Evolutionary conservation across 2,329 filamentous ascomycete genomes (phyloP).

Genomic region (Ceratocystiopsis sp.): DNA sequence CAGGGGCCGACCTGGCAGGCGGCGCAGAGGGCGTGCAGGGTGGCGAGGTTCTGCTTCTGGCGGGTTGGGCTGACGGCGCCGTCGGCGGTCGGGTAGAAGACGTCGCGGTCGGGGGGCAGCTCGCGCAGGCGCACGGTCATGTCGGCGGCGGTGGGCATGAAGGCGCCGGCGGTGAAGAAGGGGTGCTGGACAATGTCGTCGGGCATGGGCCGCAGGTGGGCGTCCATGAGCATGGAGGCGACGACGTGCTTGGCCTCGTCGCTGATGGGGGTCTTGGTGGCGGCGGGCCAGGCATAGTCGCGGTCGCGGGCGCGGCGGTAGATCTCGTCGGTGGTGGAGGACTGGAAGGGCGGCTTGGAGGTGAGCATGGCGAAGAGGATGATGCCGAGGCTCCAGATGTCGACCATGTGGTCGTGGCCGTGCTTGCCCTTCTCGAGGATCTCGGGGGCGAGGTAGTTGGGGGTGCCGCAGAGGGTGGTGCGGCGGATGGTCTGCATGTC

Average conservation of each 20-base stretch:
- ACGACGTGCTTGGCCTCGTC: constrained; percentile 64
- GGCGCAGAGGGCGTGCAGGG: constrained; percentile 38
- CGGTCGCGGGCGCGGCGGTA: constrained; percentile 54
- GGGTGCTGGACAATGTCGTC: constrained; percentile 64
- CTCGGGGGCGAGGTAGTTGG: constrained; percentile 95
- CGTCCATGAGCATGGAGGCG: constrained; percentile 56
- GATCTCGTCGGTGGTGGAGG: constrained; percentile 72
- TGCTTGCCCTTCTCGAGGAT: constrained; percentile 88
- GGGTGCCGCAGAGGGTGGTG: constrained; percentile 89
- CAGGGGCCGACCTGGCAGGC: constrained; percentile 43
- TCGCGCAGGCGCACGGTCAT: constrained; percentile 43
- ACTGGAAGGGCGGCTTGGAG: constrained; percentile 92
- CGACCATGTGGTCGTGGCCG: constrained; percentile 93
- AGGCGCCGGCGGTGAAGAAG: constrained; percentile 57
- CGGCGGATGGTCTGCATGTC: constrained; percentile 72
- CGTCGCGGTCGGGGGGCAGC: constrained; percentile 35
- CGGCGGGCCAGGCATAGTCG: constrained; percentile 64
- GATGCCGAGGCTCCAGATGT: constrained; percentile 95
- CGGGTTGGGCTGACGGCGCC: constrained; percentile 6
- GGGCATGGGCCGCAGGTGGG: constrained; percentile 56
- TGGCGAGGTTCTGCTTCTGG: constrained; percentile 30
- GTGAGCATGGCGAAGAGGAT: constrained; percentile 98
- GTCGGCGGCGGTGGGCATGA: constrained; percentile 46
- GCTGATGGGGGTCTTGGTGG: constrained; percentile 43
- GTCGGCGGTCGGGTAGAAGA: constrained; percentile 27